Evolutionary conservation across 257 asterid species (phyloP), one percentile per base, ranked within the genome.

Genomic region (Anisodus acutangulus): DNA sequence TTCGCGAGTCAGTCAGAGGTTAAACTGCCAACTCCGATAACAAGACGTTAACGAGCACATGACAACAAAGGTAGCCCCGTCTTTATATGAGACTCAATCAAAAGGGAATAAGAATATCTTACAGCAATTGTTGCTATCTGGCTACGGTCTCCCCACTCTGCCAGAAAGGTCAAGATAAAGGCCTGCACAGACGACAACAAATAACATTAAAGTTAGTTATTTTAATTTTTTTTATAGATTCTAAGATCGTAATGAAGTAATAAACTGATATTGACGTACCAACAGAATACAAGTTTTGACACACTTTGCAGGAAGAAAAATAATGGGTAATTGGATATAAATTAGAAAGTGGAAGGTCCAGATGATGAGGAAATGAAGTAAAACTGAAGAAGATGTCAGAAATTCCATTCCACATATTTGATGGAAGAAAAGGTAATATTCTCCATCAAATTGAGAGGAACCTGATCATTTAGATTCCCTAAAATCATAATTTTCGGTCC

Each of bases 111-210:
- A 76, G 79, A 85, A 85, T 37, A 79, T 79, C 97, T 95, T 91
- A 95, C 98, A 85, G 99, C 98, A 82, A 95, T 94, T 84, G 99
- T 95, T 78, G 99, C 99, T 79, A 94, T 94, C 93, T 95, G 99
- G 91, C 99, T 95, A 78, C 99, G 97, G 81, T 95, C 99, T 26
- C 99, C 99, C 99, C 99, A 95, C 86, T 95, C 99, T 11, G 99
- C 99, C 89, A 94, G 88, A 88, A 95, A 95, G 78, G 98, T 95
- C 93, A 95, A 91, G 71, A 95, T 93, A 80, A 94, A 95, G 59
- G 99, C 90, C 98, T 95, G 98, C 90, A 31, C 35, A 68, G 41
- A 87, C 26, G 4, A 31, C 45, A 66, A 51, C 43, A 76, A 49
- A 74, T 17, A 37, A 13, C 35, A 31, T 31, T 31, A 31, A 31